Conservation (phyloP, 345 rosid genomes). For the Tarenaya hassleriana region DNA sequence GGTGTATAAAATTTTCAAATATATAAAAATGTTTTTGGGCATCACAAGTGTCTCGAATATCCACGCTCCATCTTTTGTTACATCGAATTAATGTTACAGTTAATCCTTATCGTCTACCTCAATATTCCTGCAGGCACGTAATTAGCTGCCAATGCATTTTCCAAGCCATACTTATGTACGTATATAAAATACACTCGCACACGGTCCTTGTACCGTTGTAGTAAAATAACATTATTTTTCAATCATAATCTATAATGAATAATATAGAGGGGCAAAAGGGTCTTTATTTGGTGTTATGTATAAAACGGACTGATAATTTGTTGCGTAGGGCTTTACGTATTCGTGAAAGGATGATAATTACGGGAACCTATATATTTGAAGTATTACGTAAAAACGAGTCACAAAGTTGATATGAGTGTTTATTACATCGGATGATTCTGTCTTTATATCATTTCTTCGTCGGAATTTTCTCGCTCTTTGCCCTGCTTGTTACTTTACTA, state of each 20-base stretch:
- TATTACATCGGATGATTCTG: conserved; percentile 12
- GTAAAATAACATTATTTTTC: neutral
- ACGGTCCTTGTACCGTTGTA: conserved; percentile 1
- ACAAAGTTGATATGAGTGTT: conserved; percentile 11
- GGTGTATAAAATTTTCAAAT: conserved; percentile 25
- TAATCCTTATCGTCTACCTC: conserved; percentile 1
- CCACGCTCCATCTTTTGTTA: conserved; percentile 22
- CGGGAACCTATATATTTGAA: conserved; percentile 5
- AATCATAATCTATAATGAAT: neutral
- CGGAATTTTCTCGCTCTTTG: too few species aligned
- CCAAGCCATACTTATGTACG: neutral
- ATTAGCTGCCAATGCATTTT: neutral
- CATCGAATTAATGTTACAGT: conserved; percentile 8
- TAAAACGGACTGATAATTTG: conserved; percentile 7
- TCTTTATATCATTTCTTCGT: too few species aligned
- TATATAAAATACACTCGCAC: conserved; percentile 2
- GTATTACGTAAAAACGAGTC: conserved; percentile 16
- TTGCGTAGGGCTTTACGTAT: conserved; percentile 22
- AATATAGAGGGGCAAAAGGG: neutral
- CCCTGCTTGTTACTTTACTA: too few species aligned
- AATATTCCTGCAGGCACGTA: neutral
- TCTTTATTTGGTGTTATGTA: conserved; percentile 11
- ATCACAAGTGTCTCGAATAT: conserved; percentile 26
- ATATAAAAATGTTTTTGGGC: conserved; percentile 14
- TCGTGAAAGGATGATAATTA: conserved; percentile 15